These are phyloP conservation scores for Fusarium sp. DNA, from an alignment of 2,329 filamentous ascomycete species.

Conservation along the genomic window DNA sequence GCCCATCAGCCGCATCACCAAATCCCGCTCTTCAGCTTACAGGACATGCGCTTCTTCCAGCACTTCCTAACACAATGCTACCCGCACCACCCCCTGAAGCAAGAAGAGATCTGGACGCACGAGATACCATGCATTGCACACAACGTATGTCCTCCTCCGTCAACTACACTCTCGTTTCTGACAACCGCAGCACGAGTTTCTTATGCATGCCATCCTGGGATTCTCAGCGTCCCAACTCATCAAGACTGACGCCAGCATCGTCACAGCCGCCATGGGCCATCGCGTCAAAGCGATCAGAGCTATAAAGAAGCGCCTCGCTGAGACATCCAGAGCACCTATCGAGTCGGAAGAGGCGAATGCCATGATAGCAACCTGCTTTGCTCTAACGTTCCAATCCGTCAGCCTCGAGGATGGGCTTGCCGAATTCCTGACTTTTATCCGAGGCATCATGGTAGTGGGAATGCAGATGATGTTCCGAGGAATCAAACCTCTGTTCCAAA, in stretches of 20 bases:
- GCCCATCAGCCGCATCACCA: conserved; percentile 59
- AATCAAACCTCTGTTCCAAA: conserved; percentile 59
- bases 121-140: conserved; percentile 72
- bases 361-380: conserved; percentile 65
- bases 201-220: conserved; percentile 75
- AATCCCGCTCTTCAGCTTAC: conserved; percentile 65
- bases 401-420: conserved; percentile 64
- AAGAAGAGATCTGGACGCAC: conserved; percentile 71
- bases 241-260: conserved; percentile 58
- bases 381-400: conserved; percentile 66
- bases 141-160: conserved; percentile 55
- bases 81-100: conserved; percentile 69
- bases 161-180: background rate
- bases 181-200: conserved; percentile 63
- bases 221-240: conserved; percentile 72
- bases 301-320: conserved; percentile 63
- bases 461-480: conserved; percentile 61
- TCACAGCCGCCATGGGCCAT: conserved; percentile 67
- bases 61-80: conserved; percentile 69
- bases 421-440: conserved; percentile 68
- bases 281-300: conserved; percentile 70
- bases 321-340: conserved; percentile 51
- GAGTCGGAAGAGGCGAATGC: conserved; percentile 64
- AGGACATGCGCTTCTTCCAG: conserved; percentile 74
- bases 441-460: conserved; percentile 63